Base-by-base conservation (phyloP, 2,329 filamentous ascomycete genomes). In the Paracoccidioides brasiliensis region DNA sequence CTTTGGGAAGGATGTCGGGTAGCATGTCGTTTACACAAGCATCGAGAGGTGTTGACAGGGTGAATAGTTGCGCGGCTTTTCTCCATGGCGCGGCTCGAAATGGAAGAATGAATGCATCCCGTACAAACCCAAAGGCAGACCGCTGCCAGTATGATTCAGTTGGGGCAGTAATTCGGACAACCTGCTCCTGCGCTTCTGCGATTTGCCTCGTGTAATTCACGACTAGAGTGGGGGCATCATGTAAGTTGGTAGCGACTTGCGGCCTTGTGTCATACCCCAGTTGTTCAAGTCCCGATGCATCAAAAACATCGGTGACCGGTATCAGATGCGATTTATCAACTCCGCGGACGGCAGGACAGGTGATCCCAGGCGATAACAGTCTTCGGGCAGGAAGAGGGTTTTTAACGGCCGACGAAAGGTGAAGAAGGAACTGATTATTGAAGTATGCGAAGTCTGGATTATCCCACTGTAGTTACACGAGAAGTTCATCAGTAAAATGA, bases 351-450 rank as follows among this genome's bases (percentile, higher is more conserved):
- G 52, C 52, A 15, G 52, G 52, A 46, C 52, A 53, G 9, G 32
- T 46, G 33, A 53, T 53, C 7, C 52, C 52, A 5, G 52, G 52
- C 5, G 52, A 53, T 14, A 53, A 8, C 10, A 53, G 12, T 53
- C 40, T 44, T 44, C 52, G 52, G 4, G 30, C 38, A 14, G 52
- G 52, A 30, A 53, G 52, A 5, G 52, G 52, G 14, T 53, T 53
- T 6, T 53, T 22, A 5, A 53, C 52, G 14, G 52, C 41, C 10
- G 52, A 53, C 14, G 52, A 28, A n/a, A 53, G 52, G 30, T 53
- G 52, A 5, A 53, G 43, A 30, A 53, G 45, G n/a, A 53, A 53
- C 42, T 53, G 52, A 42, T 53, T 53, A 38, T 53, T 53, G 42
- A 53, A 53, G 15, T 53, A 53, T 37, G 52, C 52, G 41, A 53